A percentile compares a stretch with the other conserved stretches of the same genome.
Conservation (phyloP, 257 asterid species). For the Capsicum chinense region DNA sequence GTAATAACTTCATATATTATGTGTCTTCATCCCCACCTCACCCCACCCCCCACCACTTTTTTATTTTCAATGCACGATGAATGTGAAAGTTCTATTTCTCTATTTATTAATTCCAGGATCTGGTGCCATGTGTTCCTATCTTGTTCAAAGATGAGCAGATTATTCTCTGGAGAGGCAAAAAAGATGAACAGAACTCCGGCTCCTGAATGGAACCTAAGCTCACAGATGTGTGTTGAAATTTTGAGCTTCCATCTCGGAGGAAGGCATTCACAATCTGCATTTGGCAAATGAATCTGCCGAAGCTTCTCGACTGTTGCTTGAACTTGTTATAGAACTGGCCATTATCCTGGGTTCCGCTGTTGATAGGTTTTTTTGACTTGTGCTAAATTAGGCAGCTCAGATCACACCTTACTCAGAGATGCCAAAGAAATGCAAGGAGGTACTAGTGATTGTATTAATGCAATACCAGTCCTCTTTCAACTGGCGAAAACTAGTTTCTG, state of each 20-base stretch:
- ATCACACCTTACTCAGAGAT: not conserved
- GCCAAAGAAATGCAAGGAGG: not conserved
- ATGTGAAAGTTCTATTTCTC: not conserved
- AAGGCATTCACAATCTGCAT: slow-evolving; percentile 10
- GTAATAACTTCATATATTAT: not conserved
- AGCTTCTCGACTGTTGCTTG: not conserved
- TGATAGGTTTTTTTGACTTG: not conserved
- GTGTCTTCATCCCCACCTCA: not conserved
- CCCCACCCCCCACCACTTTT: not conserved
- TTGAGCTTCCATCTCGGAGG: not conserved
- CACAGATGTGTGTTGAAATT: not conserved
- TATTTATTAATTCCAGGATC: slow-evolving; percentile 55
- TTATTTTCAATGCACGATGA: not conserved
- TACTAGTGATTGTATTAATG: not conserved
- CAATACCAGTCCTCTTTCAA: not conserved
- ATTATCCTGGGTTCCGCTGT: not conserved
- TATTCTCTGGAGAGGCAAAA: slow-evolving; percentile 75
- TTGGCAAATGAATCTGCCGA: not conserved
- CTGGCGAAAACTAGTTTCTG: not conserved
- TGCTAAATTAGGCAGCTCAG: slow-evolving; percentile 23
- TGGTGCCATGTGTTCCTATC: slow-evolving; percentile 87
- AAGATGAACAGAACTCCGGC: slow-evolving; percentile 35
- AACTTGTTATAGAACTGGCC: not conserved
- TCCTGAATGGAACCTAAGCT: slow-evolving; percentile 19
- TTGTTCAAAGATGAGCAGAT: slow-evolving; percentile 84